Evolutionary conservation across 345 rosid species (phyloP).

Genomic region (Pistacia atlantica): DNA sequence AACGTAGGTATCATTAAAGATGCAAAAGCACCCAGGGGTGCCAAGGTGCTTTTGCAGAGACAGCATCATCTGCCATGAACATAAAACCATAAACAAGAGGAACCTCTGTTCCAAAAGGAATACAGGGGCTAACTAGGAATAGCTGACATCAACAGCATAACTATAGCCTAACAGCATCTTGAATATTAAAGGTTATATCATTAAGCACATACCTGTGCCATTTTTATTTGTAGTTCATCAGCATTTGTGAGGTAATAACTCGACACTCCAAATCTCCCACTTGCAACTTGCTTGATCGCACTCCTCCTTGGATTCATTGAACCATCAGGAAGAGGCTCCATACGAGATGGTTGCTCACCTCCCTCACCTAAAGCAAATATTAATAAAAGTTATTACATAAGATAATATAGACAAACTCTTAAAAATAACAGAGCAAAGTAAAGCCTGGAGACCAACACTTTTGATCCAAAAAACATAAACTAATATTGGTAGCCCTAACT

Average conservation of each 20-base stretch:
- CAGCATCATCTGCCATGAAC: slow-evolving; percentile 65
- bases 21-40: slow-evolving; percentile 44
- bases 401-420: not conserved
- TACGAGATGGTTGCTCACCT: slow-evolving; percentile 97
- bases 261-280: slow-evolving; percentile 99
- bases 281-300: slow-evolving; percentile 98
- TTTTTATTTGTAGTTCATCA: slow-evolving; percentile 95
- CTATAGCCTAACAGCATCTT: not conserved
- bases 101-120: slow-evolving; percentile 49
- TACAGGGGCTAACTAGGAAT: slow-evolving; percentile 34
- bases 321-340: slow-evolving; percentile 93
- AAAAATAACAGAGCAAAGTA: not conserved
- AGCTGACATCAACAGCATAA: slow-evolving; percentile 23
- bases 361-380: slow-evolving; percentile 76
- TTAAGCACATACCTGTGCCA: slow-evolving; percentile 86
- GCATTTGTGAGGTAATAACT: slow-evolving; percentile 99
- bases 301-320: slow-evolving; percentile 92
- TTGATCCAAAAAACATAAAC: not conserved
- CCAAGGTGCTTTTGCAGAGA: slow-evolving; percentile 40
- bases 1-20: slow-evolving; percentile 42
- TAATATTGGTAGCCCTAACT: not conserved
- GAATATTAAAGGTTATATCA: not conserved
- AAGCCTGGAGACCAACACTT: not conserved
- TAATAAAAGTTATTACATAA: not conserved
- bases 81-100: slow-evolving; percentile 50